Conservation (phyloP, 106 monocot genomes). For the Cymbidium sinense region DNA sequence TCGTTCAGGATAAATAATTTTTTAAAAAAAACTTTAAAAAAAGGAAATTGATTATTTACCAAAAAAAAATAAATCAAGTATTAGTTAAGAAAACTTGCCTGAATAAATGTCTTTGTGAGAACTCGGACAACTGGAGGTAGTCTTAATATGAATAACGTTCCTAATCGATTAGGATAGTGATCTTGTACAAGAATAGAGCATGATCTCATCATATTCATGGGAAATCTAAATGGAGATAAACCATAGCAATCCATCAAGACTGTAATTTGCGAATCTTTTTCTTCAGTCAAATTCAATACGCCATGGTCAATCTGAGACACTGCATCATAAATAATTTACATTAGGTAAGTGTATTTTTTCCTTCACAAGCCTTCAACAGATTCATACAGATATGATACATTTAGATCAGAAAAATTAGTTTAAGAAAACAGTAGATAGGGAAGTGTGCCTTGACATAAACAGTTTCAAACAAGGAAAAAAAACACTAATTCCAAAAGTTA, state of each 20-base stretch:
- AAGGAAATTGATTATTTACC: not conserved
- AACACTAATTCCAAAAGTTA: not conserved
- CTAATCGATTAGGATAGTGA: slow-evolving; percentile 90
- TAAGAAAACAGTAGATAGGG: not conserved
- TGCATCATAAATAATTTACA: slow-evolving; percentile 20
- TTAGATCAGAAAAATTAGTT: not conserved
- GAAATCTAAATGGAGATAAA: slow-evolving; percentile 69
- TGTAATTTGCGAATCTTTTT: slow-evolving; percentile 61
- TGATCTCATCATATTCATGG: slow-evolving; percentile 88
- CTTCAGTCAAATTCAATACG: slow-evolving; percentile 51
- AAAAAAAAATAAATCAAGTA: not conserved
- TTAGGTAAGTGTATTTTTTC: not conserved
- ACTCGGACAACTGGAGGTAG: slow-evolving; percentile 74
- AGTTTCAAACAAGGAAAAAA: not conserved
- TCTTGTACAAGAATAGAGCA: slow-evolving; percentile 77
- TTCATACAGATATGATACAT: not conserved
- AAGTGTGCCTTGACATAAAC: not conserved
- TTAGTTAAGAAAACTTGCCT: slow-evolving; percentile 32
- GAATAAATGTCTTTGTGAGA: slow-evolving; percentile 68
- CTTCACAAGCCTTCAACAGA: not conserved
- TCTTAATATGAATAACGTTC: slow-evolving; percentile 44
- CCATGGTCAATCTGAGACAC: slow-evolving; percentile 93
- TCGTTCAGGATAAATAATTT: not conserved
- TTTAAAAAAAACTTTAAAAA: not conserved
- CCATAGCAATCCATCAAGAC: slow-evolving; percentile 89